Evolutionary conservation across 352 stramenopile genomes (phyloP).

Genomic region (Pythium scleroteichum): DNA sequence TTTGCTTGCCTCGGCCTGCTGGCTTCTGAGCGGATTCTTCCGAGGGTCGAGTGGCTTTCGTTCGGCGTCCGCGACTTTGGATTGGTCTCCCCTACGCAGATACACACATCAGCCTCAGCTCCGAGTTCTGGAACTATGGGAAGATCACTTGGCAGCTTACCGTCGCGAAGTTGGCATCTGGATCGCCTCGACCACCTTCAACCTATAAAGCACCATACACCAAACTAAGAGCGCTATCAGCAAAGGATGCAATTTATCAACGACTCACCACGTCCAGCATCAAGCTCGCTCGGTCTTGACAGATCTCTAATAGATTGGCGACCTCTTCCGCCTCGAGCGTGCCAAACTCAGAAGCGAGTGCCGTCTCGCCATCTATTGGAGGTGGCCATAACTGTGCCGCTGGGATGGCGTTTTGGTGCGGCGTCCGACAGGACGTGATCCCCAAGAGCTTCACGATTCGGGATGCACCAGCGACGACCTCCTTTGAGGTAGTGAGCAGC

Average conservation of each 20-base stretch:
- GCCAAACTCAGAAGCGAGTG: slow-evolving; percentile 68
- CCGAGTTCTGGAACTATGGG: background rate
- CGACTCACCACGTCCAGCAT: slow-evolving; percentile 74
- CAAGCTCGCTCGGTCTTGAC: slow-evolving; percentile 59
- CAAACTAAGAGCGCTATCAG: background rate
- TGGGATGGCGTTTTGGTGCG: slow-evolving; percentile 62
- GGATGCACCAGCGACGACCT: slow-evolving; percentile 65
- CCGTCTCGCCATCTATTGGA: slow-evolving; percentile 48
- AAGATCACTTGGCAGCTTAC: slow-evolving; percentile 35
- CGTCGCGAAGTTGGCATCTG: slow-evolving; percentile 62
- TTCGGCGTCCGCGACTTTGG: slow-evolving; percentile 9
- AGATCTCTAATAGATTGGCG: slow-evolving; percentile 63
- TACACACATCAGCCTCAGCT: background rate
- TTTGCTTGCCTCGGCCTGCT: slow-evolving; percentile 4
- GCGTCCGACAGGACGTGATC: slow-evolving; percentile 63
- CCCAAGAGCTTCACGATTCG: slow-evolving; percentile 75
- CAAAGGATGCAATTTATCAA: background rate
- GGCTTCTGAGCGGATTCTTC: slow-evolving; percentile 13
- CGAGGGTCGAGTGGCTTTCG: slow-evolving; percentile 7
- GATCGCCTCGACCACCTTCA: slow-evolving; percentile 61
- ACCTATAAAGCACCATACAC: slow-evolving; percentile 37
- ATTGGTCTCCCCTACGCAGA: no score
- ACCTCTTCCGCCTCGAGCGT: slow-evolving; percentile 65
- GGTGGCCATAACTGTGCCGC: slow-evolving; percentile 64
- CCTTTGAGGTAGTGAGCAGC: slow-evolving; percentile 73